Evolutionary conservation across 2,329 filamentous ascomycete species (phyloP), one percentile per base, ranked within the genome.

Genomic region (Microcyclospora pomicola): DNA sequence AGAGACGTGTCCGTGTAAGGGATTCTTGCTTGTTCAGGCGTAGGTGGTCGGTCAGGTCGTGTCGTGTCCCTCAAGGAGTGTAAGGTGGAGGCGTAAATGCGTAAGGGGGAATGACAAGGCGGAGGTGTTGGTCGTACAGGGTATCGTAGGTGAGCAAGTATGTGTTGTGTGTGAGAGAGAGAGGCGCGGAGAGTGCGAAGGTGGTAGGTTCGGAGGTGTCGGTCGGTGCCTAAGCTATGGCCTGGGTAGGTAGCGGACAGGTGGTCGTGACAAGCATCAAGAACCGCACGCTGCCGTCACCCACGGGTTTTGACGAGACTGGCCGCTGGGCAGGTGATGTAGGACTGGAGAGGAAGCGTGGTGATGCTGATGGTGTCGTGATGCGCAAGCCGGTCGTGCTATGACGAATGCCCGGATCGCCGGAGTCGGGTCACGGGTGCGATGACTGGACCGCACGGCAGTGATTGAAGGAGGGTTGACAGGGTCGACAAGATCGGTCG

Each of bases 21-120:
- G 37, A 28, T 36, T 39, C 33, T 39, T 7, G 14, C 28, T 34
- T 16, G 27, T 33, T 4, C 33, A n/a, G 16, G 31, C 32, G 27
- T 9, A 33, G 31, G 15, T 33, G 31, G 15, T 24, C 19, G 19
- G 19, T 24, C 19, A 12, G 24, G 35, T 19, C 9, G 32, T 31
- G 41, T 27, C 29, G 37, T 31, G 4, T 35, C 12, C 16, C 11
- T 15, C 13, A 15, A 34, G 33, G 28, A 32, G 32, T 12, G 31
- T 28, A 33, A 30, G 36, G 28, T 29, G 30, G 38, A 39, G 37
- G 33, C 37, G 37, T 36, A 31, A 35, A 32, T 32, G 37, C 35
- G 35, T 24, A 13, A 31, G 14, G 38, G 30, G 31, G 16, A 31
- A 29, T 15, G 34, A 13, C 15, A 15, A 35, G 34, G n/a, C 27